Evolutionary conservation across 805 yeast genomes (phyloP).

Genomic region (Candida nemodendra): DNA sequence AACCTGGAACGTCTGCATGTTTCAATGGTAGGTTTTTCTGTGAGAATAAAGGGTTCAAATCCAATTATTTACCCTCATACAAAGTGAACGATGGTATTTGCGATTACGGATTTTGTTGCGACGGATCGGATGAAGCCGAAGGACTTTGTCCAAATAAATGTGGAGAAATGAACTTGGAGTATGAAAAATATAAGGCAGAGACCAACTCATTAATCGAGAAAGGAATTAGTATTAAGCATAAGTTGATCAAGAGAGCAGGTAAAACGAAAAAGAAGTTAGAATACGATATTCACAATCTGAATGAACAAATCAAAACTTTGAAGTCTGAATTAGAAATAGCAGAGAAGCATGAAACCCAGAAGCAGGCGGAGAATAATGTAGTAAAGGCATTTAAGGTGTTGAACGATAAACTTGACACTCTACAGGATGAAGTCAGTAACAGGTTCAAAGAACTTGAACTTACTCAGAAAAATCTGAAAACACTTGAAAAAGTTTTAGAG

Average conservation of each 20-base stretch:
- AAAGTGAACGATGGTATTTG: constrained; percentile 88
- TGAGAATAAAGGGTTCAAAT: constrained; percentile 66
- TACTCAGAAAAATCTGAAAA: constrained; percentile 21
- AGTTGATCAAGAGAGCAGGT: constrained; percentile 31
- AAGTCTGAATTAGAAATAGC: constrained; percentile 27
- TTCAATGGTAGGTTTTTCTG: constrained; percentile 60
- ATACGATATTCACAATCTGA: constrained; percentile 12
- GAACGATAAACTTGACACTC: constrained; percentile 5
- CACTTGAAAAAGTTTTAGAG: constrained; percentile 47
- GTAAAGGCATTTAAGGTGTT: constrained; percentile 7
- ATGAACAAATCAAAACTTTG: constrained; percentile 18
- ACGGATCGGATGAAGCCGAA: constrained; percentile 80
- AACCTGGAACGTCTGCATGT: constrained; percentile 94
- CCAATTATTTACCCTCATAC: constrained; percentile 60
- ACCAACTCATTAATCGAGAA: constrained; percentile 22
- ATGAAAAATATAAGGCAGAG: constrained; percentile 21
- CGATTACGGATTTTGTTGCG: constrained; percentile 88
- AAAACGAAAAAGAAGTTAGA: constrained; percentile 18
- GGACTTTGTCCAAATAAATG: constrained; percentile 60
- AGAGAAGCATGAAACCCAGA: background rate
- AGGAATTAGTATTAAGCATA: constrained; percentile 37
- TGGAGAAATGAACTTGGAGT: constrained; percentile 44
- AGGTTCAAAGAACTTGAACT: constrained; percentile 14
- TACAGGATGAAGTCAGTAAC: constrained; percentile 15
- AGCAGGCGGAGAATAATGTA: constrained; percentile 6